phyloP scores from a whole-genome alignment of 2,329 filamentous ascomycete species.

The Colletotrichum gloeosporioides region DNA sequence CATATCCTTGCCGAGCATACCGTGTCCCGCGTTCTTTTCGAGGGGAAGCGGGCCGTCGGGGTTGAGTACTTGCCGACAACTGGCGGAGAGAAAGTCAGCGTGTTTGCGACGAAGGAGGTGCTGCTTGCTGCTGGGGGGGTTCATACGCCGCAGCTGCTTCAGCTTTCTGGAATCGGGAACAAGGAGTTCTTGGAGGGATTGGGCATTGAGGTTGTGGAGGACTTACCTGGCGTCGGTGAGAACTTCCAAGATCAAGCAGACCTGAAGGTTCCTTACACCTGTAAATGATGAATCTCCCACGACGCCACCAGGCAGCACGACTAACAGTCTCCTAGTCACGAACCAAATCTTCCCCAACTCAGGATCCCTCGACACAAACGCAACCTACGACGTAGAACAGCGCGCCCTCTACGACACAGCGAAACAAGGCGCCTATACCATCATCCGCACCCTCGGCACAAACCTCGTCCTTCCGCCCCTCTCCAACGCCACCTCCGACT shows the following conservation, averaged over 20 bases:
- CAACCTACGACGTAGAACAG: conserved; percentile 37
- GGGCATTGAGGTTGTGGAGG: conserved; percentile 44
- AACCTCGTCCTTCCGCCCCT: conserved; percentile 38
- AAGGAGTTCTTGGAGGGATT: conserved; percentile 37
- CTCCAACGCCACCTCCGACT: conserved; percentile 34
- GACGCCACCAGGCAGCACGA: rapidly evolving
- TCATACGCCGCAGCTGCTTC: conserved; percentile 49
- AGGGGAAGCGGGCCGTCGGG: conserved; percentile 57
- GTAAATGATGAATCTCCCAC: neutral
- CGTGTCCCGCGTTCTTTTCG: conserved; percentile 60
- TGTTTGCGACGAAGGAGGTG: conserved; percentile 37
- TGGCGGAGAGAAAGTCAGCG: neutral
- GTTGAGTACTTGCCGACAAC: conserved; percentile 54
- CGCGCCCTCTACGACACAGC: conserved; percentile 33
- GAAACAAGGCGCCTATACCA: conserved; percentile 33
- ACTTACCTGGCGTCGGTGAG: conserved; percentile 54
- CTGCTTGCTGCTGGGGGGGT: conserved; percentile 45
- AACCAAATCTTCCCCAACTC: conserved; percentile 32
- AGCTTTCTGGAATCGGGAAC: conserved; percentile 53
- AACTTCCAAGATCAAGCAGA: conserved; percentile 48
- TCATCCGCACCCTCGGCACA: conserved; percentile 30
- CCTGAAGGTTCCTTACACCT: conserved; percentile 27
- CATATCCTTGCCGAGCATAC: conserved; percentile 63
- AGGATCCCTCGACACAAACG: conserved; percentile 33
- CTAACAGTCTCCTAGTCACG: neutral